Conservation (phyloP, 345 rosid species). For the Punica granatum region DNA sequence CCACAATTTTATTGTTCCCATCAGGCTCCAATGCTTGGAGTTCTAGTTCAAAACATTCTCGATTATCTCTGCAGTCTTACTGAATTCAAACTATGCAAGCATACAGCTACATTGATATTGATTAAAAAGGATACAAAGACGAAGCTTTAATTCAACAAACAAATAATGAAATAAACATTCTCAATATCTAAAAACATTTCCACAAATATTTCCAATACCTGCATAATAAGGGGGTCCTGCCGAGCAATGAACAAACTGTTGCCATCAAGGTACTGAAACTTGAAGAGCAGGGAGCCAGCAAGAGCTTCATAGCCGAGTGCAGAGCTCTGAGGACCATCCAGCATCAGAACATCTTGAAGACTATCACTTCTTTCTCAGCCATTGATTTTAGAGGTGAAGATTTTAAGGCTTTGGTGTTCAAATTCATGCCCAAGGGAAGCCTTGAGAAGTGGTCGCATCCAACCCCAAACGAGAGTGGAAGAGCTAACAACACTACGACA, state of each 20-base stretch:
- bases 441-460: constrained; percentile 16
- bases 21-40: too few relatives aligned
- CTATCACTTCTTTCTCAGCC: constrained; percentile 13
- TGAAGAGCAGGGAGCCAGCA: constrained; percentile 10
- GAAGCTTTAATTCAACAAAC: too few relatives aligned
- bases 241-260: not conserved
- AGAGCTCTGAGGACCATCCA: constrained; percentile 11
- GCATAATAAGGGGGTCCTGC: constrained; percentile 8
- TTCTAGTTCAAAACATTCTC: too few relatives aligned
- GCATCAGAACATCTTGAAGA: constrained; percentile 17
- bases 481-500: not conserved
- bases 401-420: constrained; percentile 18
- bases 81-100: too few relatives aligned
- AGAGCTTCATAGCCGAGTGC: constrained; percentile 17
- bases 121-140: too few relatives aligned
- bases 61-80: too few relatives aligned
- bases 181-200: too few relatives aligned
- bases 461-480: not conserved
- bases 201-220: too few relatives aligned
- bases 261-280: constrained; percentile 22
- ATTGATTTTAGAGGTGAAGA: constrained; percentile 13
- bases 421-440: constrained; percentile 22
- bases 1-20: too few relatives aligned
- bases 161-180: too few relatives aligned
- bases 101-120: too few relatives aligned